Conservation (phyloP, 176 grass and related monocot species). For the Poa annua region DNA sequence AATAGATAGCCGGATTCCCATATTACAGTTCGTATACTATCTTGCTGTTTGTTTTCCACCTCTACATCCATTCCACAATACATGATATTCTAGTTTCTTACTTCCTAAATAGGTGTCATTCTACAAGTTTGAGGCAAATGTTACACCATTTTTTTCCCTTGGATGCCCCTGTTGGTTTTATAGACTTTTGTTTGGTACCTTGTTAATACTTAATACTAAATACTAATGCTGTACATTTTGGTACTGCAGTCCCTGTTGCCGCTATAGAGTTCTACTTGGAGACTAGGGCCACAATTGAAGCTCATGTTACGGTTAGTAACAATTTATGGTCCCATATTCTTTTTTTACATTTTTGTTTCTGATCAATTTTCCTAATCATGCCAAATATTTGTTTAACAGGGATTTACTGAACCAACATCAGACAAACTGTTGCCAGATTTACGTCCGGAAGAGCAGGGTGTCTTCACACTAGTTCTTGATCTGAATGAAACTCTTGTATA, state of each 20-base stretch:
- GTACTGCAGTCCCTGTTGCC: constrained; percentile 61
- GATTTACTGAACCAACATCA: constrained; percentile 95
- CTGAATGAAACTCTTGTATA: constrained; percentile 94
- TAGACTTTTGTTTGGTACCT: constrained; percentile 33
- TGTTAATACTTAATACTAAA: constrained; percentile 23
- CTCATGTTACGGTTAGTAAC: constrained; percentile 75
- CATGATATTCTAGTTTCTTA: too few species aligned
- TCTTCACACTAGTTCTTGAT: constrained; percentile 93
- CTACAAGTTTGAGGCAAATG: neutral
- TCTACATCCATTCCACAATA: neutral
- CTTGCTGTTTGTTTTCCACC: neutral
- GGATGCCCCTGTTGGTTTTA: neutral
- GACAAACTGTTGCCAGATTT: constrained; percentile 93
- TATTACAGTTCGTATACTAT: neutral
- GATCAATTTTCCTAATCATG: constrained; percentile 7
- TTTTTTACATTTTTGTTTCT: constrained; percentile 28
- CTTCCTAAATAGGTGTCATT: neutral
- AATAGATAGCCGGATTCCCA: neutral
- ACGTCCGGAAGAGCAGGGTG: constrained; percentile 62
- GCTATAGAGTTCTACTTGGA: constrained; percentile 74
- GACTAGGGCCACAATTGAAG: constrained; percentile 65
- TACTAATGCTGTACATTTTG: constrained; percentile 30
- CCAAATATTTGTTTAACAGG: constrained; percentile 49
- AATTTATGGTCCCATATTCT: constrained; percentile 11
- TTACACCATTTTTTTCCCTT: neutral